Base-by-base conservation (phyloP, 2,329 filamentous ascomycete genomes). In the Graphilbum fragrans region DNA sequence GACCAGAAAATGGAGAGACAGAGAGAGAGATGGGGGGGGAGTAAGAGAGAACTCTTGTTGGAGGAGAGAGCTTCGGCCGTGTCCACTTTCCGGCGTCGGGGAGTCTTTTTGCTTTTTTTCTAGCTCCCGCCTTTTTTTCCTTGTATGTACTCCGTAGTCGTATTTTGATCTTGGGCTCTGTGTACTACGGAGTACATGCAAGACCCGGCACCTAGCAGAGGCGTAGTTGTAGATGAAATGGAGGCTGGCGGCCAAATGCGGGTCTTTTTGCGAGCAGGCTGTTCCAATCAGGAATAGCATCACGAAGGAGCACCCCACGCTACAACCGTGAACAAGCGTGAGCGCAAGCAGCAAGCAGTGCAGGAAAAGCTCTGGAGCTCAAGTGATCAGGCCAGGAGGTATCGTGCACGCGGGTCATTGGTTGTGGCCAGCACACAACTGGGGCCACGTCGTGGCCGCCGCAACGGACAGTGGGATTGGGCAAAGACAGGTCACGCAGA, bases 391-490 rank as follows among this genome's bases (percentile, higher is more conserved):
- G n/a, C 18, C 18, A 21, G 36, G 20, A 23, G 29, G 55, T 52
- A 55, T 59, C 54, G 52, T 55, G 55, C 53, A 43, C 41, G 47
- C 47, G 42, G 45, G 43, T 51, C 43, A 60, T 57, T 58, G 57
- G 58, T 14, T 47, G 51, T 52, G 51, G 50, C 43, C 38, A 45
- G 49, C 47, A 51, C 20, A n/a, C 17, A 53, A 59, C 53, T 59
- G 55, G 59, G 55, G 58, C 60, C 61, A 64, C 60, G 59, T 63
- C 56, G 59, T 46, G 11, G 32, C 14, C 5, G 44, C 5, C 6
- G 29, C 8, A 9, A 5, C 11, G 29, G n/a, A 31, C 14, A 19
- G 34, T 38, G 14, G 40, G n/a, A n/a, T 29, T 37, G 27, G 37
- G 22, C 29, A 20, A 14, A 34, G 17, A 18, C 3, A 34, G 14